Evolutionary conservation across 306 rosid genomes (phyloP).

Genomic region (Senna siamea): DNA sequence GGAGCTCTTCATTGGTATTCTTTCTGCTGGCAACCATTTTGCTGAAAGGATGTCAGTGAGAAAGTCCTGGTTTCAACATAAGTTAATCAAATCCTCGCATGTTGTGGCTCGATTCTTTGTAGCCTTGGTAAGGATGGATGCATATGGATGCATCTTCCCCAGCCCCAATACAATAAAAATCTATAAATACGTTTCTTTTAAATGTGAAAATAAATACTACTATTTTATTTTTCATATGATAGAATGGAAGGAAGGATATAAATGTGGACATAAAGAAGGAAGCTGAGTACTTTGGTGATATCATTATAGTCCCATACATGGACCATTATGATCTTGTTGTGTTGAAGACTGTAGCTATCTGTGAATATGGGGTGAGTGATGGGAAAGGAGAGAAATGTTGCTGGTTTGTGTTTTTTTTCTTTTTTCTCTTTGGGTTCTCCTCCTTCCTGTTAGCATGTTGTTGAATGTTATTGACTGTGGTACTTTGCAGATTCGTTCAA

Average conservation of each 20-base stretch:
- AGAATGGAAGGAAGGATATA: conserved; percentile 89
- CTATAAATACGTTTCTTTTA: neutral
- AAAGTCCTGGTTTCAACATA: conserved; percentile 98
- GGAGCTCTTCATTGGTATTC: conserved; percentile 87
- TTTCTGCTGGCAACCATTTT: conserved; percentile 97
- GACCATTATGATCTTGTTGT: conserved; percentile 97
- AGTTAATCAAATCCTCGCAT: conserved; percentile 68
- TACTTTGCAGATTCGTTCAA: conserved; percentile 59
- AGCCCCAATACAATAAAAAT: conserved; percentile 13
- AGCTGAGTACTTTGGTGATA: conserved; percentile 91
- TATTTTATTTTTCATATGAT: conserved; percentile 45
- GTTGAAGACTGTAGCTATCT: conserved; percentile 91
- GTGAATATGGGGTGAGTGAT: conserved; percentile 90
- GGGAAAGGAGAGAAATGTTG: conserved; percentile 23
- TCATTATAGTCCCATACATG: conserved; percentile 90
- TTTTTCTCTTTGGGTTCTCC: neutral
- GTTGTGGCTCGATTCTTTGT: conserved; percentile 89
- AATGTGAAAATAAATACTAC: conserved; percentile 23
- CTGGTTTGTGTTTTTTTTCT: conserved; percentile 15
- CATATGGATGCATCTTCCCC: conserved; percentile 1
- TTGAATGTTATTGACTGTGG: conserved; percentile 20
- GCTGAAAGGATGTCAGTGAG: conserved; percentile 96
- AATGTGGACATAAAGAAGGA: conserved; percentile 81
- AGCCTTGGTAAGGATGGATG: conserved; percentile 72
- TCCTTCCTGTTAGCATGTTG: conserved; percentile 18